Conservation (phyloP, 2,329 filamentous ascomycete genomes). For the Sclerotinia glacialis region DNA sequence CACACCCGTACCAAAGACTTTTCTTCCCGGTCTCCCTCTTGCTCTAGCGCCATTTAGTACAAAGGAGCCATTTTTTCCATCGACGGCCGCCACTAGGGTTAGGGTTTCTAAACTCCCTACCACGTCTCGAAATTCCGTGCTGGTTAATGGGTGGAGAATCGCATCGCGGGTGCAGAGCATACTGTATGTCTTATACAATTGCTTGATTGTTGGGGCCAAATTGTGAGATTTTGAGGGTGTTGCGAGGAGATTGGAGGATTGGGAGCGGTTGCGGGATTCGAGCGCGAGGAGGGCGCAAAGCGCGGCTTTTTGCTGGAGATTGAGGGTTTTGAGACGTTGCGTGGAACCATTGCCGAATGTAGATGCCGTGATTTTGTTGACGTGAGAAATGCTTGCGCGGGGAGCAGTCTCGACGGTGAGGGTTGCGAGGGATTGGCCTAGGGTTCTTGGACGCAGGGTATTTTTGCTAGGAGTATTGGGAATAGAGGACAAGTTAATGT, state of each 20-base stretch:
- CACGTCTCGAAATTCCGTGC: conserved; percentile 92
- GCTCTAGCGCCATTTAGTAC: conserved; percentile 55
- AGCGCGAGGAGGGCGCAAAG: conserved; percentile 83
- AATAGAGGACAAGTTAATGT: conserved; percentile 68
- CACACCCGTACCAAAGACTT: conserved; percentile 46
- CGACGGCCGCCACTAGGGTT: conserved; percentile 70
- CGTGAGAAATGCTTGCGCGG: conserved; percentile 81
- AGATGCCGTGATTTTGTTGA: conserved; percentile 85
- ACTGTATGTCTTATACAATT: conserved; percentile 80
- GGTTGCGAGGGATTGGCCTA: conserved; percentile 49
- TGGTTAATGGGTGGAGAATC: conserved; percentile 83
- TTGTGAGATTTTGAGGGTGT: conserved; percentile 62
- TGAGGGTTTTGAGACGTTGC: conserved; percentile 81
- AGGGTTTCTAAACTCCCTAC: conserved; percentile 85
- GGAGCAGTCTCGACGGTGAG: conserved; percentile 79
- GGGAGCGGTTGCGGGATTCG: conserved; percentile 68
- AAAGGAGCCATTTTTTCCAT: conserved; percentile 67
- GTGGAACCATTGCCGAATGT: conserved; percentile 86
- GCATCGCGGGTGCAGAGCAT: conserved; percentile 81
- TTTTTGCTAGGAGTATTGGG: conserved; percentile 41
- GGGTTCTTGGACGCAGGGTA: conserved; percentile 40
- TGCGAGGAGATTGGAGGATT: conserved; percentile 44
- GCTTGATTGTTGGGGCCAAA: conserved; percentile 76
- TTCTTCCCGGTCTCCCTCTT: conserved; percentile 66
- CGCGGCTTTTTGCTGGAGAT: conserved; percentile 94